Conservation (phyloP, 139 green algal species). For the Coelastrella sp. region DNA sequence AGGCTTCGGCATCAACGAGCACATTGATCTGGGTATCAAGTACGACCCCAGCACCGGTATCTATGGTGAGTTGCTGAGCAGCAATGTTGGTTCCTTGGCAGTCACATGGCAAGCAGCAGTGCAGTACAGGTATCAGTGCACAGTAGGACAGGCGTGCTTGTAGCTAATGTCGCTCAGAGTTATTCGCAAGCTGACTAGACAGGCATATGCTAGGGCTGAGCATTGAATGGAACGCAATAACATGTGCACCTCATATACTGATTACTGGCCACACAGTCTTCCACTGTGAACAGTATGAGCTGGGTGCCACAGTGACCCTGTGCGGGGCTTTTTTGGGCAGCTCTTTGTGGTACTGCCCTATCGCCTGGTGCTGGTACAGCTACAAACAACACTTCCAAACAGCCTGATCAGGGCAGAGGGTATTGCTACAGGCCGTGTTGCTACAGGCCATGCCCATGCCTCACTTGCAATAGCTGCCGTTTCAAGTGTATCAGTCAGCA, state of each 20-base stretch:
- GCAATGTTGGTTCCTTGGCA: background rate
- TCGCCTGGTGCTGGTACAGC: conserved; percentile 19
- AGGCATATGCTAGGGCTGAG: too few species aligned
- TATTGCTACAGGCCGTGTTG: too few species aligned
- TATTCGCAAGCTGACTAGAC: too few species aligned
- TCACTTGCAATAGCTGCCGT: background rate
- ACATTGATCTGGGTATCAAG: conserved; percentile 99
- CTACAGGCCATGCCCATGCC: too few species aligned
- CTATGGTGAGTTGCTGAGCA: conserved; percentile 83
- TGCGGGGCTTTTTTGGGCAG: background rate
- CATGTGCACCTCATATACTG: conserved; percentile 59
- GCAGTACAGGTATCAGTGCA: background rate
- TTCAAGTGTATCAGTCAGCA: background rate
- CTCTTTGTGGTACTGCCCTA: background rate
- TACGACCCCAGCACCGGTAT: conserved; percentile 99
- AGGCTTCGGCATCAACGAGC: conserved; percentile 97
- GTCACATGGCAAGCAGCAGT: background rate
- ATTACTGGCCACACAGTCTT: conserved; percentile 64
- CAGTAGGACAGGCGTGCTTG: too few species aligned
- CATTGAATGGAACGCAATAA: too few species aligned
- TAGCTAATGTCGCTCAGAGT: too few species aligned
- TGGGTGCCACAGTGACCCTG: conserved; percentile 60
- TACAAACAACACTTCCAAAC: too few species aligned
- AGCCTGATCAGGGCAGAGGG: too few species aligned
- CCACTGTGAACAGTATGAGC: conserved; percentile 69